Evolutionary conservation across 805 yeast genomes (phyloP).

Genomic region (Vanderwaltozyma polyspora): DNA sequence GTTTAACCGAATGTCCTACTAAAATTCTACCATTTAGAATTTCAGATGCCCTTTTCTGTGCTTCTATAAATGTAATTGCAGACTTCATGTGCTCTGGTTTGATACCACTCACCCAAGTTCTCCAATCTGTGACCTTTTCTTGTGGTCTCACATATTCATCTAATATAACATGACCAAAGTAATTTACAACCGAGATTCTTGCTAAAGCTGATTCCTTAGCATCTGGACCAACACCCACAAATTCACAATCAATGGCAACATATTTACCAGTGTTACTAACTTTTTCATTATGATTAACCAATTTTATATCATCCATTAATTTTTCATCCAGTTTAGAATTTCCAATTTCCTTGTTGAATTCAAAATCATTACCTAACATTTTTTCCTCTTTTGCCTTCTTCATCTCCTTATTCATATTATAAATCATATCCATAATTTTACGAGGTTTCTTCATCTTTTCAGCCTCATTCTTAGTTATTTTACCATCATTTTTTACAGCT

Average conservation of each 20-base stretch:
- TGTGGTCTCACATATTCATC: constrained; percentile 70
- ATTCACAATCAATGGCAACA: constrained; percentile 84
- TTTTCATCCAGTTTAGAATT: not conserved
- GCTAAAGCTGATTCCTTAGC: constrained; percentile 67
- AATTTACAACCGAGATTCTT: constrained; percentile 79
- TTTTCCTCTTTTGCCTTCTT: constrained; percentile 14
- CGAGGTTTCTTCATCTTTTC: constrained; percentile 4
- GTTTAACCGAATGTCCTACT: constrained; percentile 78
- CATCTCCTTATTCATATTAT: constrained; percentile 23
- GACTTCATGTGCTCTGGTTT: constrained; percentile 54
- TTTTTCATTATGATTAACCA: constrained; percentile 7
- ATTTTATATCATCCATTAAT: not conserved
- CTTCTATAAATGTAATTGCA: constrained; percentile 58
- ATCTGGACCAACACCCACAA: constrained; percentile 79
- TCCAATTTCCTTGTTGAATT: constrained; percentile 7
- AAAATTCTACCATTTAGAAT: constrained; percentile 45
- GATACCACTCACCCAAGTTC: constrained; percentile 88
- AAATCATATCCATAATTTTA: constrained; percentile 23
- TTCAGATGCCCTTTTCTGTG: constrained; percentile 45
- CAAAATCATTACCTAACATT: constrained; percentile 14
- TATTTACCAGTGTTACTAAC: constrained; percentile 54
- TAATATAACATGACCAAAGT: constrained; percentile 56
- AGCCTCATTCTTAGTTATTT: not conserved
- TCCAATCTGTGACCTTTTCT: constrained; percentile 75
- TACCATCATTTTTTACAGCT: not conserved